Evolutionary conservation across 441 rosid genomes (phyloP).

Genomic region (Dalechampia spathulata): DNA sequence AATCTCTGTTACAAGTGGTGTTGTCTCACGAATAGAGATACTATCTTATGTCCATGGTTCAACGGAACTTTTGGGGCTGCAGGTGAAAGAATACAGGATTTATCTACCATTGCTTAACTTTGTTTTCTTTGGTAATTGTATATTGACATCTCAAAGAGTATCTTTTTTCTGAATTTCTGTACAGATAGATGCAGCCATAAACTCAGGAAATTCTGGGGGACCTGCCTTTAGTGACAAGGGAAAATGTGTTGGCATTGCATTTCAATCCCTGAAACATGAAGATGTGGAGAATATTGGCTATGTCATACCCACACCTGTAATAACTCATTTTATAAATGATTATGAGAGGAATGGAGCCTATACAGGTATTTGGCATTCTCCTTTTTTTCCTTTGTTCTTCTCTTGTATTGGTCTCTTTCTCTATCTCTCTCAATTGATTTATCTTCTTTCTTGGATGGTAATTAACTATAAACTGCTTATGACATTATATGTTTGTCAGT

Average conservation of each 20-base stretch:
- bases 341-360: constrained; percentile 82
- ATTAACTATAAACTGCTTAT: neutral
- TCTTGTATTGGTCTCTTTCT: neutral
- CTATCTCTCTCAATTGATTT: neutral
- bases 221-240: constrained; percentile 92
- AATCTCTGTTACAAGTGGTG: constrained; percentile 94
- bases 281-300: constrained; percentile 93
- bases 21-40: constrained; percentile 85
- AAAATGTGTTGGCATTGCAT: constrained; percentile 88
- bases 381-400: neutral
- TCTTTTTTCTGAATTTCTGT: constrained; percentile 10
- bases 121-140: constrained; percentile 1
- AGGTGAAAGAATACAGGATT: constrained; percentile 31
- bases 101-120: neutral
- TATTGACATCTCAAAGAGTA: neutral
- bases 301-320: constrained; percentile 92
- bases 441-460: neutral
- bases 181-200: constrained; percentile 97
- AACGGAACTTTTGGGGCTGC: constrained; percentile 81
- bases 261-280: constrained; percentile 86
- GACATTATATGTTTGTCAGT: neutral
- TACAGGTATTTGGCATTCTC: constrained; percentile 41
- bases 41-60: constrained; percentile 86
- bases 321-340: constrained; percentile 73
- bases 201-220: constrained; percentile 95